phyloP scores from a whole-genome alignment of 2,329 filamentous ascomycete genomes.

The Fonsecaea multimorphosa region DNA sequence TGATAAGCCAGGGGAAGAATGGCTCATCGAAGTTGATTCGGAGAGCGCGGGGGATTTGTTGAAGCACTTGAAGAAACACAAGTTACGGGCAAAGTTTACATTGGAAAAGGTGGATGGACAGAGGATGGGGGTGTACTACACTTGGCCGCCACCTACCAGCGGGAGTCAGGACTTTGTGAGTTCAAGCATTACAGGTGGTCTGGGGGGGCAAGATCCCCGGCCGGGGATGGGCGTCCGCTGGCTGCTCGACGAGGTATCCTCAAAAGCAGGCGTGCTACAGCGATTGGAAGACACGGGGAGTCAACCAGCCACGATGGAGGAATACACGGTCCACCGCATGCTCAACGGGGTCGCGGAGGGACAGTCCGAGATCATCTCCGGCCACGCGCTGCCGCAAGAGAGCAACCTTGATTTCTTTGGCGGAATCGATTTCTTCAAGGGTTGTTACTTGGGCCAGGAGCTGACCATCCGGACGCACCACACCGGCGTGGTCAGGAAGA shows the following conservation, averaged over 20 bases:
- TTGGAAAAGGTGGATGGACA: slow-evolving; percentile 69
- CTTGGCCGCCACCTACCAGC: slow-evolving; percentile 29
- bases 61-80: slow-evolving; percentile 82
- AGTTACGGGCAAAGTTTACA: slow-evolving; percentile 78
- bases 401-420: slow-evolving; percentile 85
- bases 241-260: slow-evolving; percentile 23
- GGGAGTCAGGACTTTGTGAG: neutral
- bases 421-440: slow-evolving; percentile 91
- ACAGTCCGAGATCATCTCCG: slow-evolving; percentile 74
- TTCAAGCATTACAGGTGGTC: slow-evolving; percentile 1
- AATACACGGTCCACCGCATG: slow-evolving; percentile 79
- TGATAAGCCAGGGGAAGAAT: slow-evolving; percentile 55
- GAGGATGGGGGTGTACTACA: slow-evolving; percentile 54
- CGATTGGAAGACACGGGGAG: slow-evolving; percentile 35
- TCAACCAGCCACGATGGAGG: slow-evolving; percentile 50
- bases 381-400: slow-evolving; percentile 80
- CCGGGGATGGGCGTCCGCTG: slow-evolving; percentile 34
- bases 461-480: slow-evolving; percentile 95
- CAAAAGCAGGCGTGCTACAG: slow-evolving; percentile 12
- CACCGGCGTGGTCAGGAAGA: slow-evolving; percentile 89
- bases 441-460: slow-evolving; percentile 96
- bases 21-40: slow-evolving; percentile 83
- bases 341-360: slow-evolving; percentile 84
- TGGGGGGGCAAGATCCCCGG: slow-evolving; percentile 33
- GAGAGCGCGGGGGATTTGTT: slow-evolving; percentile 66